Evolutionary conservation across 495 filamentous ascomycete genomes (phyloP), one percentile per base, ranked within the genome.

Genomic region (Evernia prunastri): DNA sequence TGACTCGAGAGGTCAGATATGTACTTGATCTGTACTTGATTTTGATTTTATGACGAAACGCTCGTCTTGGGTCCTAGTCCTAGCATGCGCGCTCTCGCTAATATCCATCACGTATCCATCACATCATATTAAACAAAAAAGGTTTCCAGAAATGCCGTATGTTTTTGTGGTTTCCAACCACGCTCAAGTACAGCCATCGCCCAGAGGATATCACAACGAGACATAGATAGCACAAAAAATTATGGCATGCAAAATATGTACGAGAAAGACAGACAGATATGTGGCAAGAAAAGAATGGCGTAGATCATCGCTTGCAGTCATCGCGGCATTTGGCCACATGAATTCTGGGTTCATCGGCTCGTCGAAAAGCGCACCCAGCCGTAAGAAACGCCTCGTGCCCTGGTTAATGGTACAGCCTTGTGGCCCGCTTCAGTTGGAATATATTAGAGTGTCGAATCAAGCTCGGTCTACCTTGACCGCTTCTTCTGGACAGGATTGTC

Each of bases 401-500:
- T 8, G 12, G 9, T 45, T 45, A 4, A n/a, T 45, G 9, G n/a
- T 63, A 45, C 49, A 57, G 23, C 20, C 12, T 27, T 18, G 10
- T 53, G 47, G 11, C 9, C 47, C 4, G 23, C 47, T 3, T 9
- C 4, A 33, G 51, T 20, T 4, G 27, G 5, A 27, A n/a, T 33
- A 4, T 3, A 57, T 11, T 42, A 20, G 11, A 35, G 15, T 23
- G 6, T 13, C 9, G 10, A 17, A 18, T 25, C 49, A 8, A 58
- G 7, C 5, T 61, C 40, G 15, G 36, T 66, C 49, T 62, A 69
- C 40, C 67, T 66, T 20, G 61, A 31, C n/a, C 69, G 63, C 49
- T 71, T 71, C 7, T 56, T 42, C 49, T 63, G 63, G 10, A 57
- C 31, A 27, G 63, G 49, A 15, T 68, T 63, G 17, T 56, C 59